phyloP scores from a whole-genome alignment of 352 stramenopile species.

The Globisporangium emineosum region DNA sequence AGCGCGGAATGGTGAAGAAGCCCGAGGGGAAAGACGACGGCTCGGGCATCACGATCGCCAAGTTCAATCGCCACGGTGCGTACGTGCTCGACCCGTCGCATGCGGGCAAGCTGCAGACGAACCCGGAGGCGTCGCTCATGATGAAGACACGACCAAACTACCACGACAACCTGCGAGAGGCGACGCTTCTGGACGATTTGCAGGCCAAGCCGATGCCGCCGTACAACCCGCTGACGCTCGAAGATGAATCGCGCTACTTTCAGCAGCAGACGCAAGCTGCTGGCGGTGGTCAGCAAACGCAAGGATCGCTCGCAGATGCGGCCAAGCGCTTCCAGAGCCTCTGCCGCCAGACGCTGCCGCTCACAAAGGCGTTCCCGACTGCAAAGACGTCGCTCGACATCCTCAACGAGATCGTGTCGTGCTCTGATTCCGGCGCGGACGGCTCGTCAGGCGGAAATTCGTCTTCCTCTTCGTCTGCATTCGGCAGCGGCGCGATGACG shows the following conservation, averaged over 20 bases:
- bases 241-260: conserved; percentile 84
- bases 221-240: conserved; percentile 79
- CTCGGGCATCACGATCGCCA: conserved; percentile 72
- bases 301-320: conserved; percentile 23
- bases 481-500: conserved; percentile 47
- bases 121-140: conserved; percentile 19
- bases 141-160: conserved; percentile 36
- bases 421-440: conserved; percentile 47
- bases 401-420: conserved; percentile 60
- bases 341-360: conserved; percentile 33
- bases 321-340: conserved; percentile 42
- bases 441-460: conserved; percentile 32
- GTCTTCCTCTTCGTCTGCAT: conserved; percentile 27
- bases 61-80: conserved; percentile 83
- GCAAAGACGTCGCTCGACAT: conserved; percentile 52
- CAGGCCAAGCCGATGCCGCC: conserved; percentile 38
- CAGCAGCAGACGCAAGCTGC: conserved; percentile 41
- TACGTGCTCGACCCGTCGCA: conserved; percentile 80
- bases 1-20: conserved; percentile 19
- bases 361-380: conserved; percentile 58
- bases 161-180: conserved; percentile 58
- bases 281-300: neutral
- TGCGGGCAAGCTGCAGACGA: conserved; percentile 44
- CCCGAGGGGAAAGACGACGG: conserved; percentile 43
- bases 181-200: conserved; percentile 73